Conservation (phyloP, 78 protist species). For the Andalucia godoyi region DNA sequence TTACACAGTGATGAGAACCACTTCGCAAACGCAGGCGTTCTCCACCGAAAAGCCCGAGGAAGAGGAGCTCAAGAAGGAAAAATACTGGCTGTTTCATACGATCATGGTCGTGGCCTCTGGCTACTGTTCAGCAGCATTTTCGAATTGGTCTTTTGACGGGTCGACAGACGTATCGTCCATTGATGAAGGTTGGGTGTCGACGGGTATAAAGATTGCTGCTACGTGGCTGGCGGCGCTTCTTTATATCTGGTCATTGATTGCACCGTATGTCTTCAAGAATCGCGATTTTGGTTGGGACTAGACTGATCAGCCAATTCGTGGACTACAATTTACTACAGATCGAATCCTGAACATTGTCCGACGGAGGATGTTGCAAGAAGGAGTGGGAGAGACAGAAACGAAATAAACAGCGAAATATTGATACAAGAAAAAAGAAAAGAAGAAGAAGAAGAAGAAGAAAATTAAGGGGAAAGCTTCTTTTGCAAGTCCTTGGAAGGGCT, state of each 20-base stretch:
- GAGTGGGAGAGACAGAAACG: too few species aligned
- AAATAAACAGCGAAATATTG: too few species aligned
- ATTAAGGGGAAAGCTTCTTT: too few species aligned
- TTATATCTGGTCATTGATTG: slow-evolving; percentile 18
- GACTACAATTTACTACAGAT: too few species aligned
- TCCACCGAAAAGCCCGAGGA: not conserved
- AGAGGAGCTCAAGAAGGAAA: not conserved
- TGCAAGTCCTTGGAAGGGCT: too few species aligned
- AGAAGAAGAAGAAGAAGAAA: too few species aligned
- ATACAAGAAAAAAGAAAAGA: too few species aligned
- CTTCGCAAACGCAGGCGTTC: not conserved
- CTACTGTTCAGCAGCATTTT: slow-evolving; percentile 16
- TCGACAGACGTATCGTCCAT: not conserved
- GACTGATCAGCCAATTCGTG: not conserved
- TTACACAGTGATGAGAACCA: not conserved
- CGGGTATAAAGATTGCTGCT: slow-evolving; percentile 9
- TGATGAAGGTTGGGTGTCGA: not conserved
- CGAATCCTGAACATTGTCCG: too few species aligned
- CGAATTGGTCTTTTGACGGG: not conserved
- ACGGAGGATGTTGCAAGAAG: too few species aligned
- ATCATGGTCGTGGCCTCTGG: slow-evolving; percentile 1
- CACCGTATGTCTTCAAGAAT: not conserved
- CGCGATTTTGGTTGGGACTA: slow-evolving; percentile 5
- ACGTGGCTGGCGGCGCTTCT: slow-evolving; percentile 4
- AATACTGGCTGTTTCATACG: slow-evolving; percentile 11